These are phyloP conservation scores for Pachyrhizus erosus DNA, from an alignment of 306 rosid species.

Conservation along the genomic window DNA sequence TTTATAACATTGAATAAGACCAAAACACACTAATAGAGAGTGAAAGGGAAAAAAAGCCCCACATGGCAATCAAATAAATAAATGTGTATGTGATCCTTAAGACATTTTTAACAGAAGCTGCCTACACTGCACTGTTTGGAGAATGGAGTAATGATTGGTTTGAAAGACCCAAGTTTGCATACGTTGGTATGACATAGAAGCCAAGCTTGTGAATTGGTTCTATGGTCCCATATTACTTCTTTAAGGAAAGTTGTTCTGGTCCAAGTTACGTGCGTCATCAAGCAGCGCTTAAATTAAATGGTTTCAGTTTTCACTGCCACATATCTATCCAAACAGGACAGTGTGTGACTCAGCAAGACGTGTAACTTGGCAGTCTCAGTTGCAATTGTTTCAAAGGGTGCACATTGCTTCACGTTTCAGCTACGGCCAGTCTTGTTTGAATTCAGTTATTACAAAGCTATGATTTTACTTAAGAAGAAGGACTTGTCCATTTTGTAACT, in stretches of 20 bases:
- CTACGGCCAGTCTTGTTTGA: neutral
- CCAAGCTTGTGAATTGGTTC: neutral
- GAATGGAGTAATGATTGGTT: conserved; percentile 50
- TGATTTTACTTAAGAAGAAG: neutral
- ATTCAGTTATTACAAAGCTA: neutral
- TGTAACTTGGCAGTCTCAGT: neutral
- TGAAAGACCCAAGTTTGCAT: conserved; percentile 15
- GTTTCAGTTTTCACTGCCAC: conserved; percentile 28
- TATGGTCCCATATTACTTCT: conserved; percentile 42
- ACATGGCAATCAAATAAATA: neutral
- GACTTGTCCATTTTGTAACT: neutral
- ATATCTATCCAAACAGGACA: conserved; percentile 15
- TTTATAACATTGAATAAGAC: too few species aligned
- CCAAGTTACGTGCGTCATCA: conserved; percentile 31
- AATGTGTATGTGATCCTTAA: conserved; percentile 6
- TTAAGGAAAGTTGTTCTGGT: conserved; percentile 26
- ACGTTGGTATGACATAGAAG: conserved; percentile 26
- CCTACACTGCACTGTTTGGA: conserved; percentile 3
- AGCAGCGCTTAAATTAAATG: neutral
- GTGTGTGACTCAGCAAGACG: conserved; percentile 29
- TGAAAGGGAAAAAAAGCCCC: too few species aligned
- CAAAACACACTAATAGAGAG: too few species aligned
- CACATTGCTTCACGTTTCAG: conserved; percentile 42
- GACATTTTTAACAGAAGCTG: conserved; percentile 30
- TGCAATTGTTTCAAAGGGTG: conserved; percentile 22